These are phyloP conservation scores for Scutellaria galericulata DNA, from an alignment of 257 asterid genomes.

Conservation along the genomic window DNA sequence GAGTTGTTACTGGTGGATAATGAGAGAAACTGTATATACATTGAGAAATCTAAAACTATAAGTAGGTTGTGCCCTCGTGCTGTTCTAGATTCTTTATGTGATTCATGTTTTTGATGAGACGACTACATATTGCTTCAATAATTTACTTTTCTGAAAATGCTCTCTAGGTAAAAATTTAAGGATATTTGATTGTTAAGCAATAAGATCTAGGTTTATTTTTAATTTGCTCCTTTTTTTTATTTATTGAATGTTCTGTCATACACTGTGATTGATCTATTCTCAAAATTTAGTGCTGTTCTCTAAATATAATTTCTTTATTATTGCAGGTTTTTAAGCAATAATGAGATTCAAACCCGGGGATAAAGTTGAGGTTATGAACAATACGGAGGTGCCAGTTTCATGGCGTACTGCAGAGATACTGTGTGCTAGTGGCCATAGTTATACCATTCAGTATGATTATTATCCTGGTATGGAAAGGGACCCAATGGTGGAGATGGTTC, in stretches of 20 bases:
- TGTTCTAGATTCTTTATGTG: not conserved
- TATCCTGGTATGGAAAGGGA: conserved; percentile 42
- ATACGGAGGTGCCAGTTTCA: conserved; percentile 50
- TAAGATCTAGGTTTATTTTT: conserved; percentile 29
- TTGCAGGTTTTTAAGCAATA: conserved; percentile 44
- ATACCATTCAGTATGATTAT: conserved; percentile 51
- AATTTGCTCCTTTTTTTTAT: not conserved
- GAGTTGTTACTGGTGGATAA: not conserved
- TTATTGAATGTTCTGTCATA: not conserved
- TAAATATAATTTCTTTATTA: conserved; percentile 24
- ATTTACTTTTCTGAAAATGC: not conserved
- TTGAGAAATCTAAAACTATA: not conserved
- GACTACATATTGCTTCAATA: not conserved
- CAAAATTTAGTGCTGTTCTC: not conserved
- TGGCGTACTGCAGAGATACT: conserved; percentile 63
- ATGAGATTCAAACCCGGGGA: conserved; percentile 75
- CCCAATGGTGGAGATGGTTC: conserved; percentile 48
- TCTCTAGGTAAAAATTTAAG: not conserved
- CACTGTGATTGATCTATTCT: not conserved
- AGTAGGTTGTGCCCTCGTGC: not conserved
- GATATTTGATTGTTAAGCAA: conserved; percentile 7
- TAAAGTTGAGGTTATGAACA: conserved; percentile 71
- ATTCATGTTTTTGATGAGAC: not conserved
- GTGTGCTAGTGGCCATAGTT: conserved; percentile 50
- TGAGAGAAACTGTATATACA: not conserved